Evolutionary conservation across 345 rosid genomes (phyloP), one percentile per base, ranked within the genome.

Genomic region (Schrenkiella parvula): DNA sequence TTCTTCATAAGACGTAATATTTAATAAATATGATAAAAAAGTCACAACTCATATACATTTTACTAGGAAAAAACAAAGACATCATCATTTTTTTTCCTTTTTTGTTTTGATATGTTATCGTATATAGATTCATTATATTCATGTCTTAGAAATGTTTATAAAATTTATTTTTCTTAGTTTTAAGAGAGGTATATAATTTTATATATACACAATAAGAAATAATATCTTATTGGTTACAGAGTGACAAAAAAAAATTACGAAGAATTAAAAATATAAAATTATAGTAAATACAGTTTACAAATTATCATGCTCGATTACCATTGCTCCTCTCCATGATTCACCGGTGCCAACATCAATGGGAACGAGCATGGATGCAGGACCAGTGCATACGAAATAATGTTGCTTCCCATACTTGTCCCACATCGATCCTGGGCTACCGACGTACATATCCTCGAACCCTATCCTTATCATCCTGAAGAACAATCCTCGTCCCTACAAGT

Each of bases 301-400:
- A 73, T 90, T 90, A 72, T 93, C 97, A 59, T 93, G 97, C 75
- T 93, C 96, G 48, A 90, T 90, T 46, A 93, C 88, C 73, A 82
- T 90, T 38, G 97, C 96, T 41, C 98, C 98, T 78, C 80, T 90
- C 96, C 97, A 89, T 1, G 72, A 67, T 64, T 84, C 89, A 14
- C 89, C 92, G 2, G 95, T 85, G 15, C 82, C 73, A 6, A 90
- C 67, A 29, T 80, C 82, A 22, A 80, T 79, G 9, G 97, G 97
- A 17, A 90, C 97, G 19, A 93, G 78, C 84, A 88, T 82, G 14
- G 97, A 78, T 15, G 87, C 88, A 19, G 93, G 96, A 44, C 98
- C 97, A 0, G 96, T 90, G 84, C 96, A 89, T 70, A 85, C 76
- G 62, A 89, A 90, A 61, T 93, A 90, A 64, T 87, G 76, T 8